These are phyloP conservation scores for Fraxinus angustifolia DNA, from an alignment of 305 asterid species.

Conservation along the genomic window DNA sequence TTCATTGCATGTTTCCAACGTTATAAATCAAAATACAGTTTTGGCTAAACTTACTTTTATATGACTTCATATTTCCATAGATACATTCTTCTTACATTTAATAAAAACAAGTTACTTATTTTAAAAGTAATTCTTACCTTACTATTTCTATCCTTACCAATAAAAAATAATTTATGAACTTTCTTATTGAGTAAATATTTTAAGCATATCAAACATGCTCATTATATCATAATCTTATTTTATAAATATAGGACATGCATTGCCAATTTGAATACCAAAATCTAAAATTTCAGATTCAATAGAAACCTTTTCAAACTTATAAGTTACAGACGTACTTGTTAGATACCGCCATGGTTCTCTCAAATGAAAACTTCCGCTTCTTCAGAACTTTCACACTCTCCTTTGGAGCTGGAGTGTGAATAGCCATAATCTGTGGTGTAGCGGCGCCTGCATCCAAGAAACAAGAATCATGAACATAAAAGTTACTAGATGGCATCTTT, in stretches of 20 bases:
- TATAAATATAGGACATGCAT: neutral
- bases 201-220: neutral
- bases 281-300: neutral
- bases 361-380: slow-evolving; percentile 56
- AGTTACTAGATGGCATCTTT: neutral
- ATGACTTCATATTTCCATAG: neutral
- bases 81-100: neutral
- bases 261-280: neutral
- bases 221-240: neutral
- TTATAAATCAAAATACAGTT: neutral
- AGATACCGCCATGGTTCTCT: slow-evolving; percentile 38
- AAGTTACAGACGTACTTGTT: slow-evolving; percentile 42
- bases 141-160: neutral
- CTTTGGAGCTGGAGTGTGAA: slow-evolving; percentile 64
- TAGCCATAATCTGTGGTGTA: slow-evolving; percentile 35
- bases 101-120: too few relatives aligned
- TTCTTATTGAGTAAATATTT: neutral
- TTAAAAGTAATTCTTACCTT: too few relatives aligned
- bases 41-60: neutral
- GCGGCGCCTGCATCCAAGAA: slow-evolving; percentile 27
- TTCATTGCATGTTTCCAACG: neutral
- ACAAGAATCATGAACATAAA: slow-evolving; percentile 10
- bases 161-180: neutral
- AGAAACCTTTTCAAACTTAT: neutral
- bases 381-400: slow-evolving; percentile 44